Base-by-base conservation (phyloP, 176 grass and related monocot species). In the Ensete glaucum region DNA sequence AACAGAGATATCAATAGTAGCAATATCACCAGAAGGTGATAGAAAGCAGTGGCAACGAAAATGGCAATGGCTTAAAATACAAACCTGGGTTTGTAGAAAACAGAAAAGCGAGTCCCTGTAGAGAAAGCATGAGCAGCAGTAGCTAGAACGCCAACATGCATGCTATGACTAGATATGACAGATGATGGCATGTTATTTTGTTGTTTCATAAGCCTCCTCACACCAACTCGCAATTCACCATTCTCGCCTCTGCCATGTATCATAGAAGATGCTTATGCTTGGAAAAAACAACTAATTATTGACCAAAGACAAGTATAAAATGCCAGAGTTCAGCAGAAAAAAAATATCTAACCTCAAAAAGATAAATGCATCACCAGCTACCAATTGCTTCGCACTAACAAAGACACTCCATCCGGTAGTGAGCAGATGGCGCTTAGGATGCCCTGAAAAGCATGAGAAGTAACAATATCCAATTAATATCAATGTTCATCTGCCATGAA, bases 31-130 rank as follows among this genome's bases (percentile, higher is more conserved):
- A 34, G 29, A 34, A 34, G 4, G 2, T 34, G 29, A 34, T 34
- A 34, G 29, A 34, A 34, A 34, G 29, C 29, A 64, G 9, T 51
- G 11, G 62, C 21, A 22, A 53, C 7, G 68, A n/a, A 86, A 73
- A 69, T 63, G 43, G 64, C 76, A 79, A 81, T 34, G 29, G 29
- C 29, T 34, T 34, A 34, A 34, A 34, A 34, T 34, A 60, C 52
- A 50, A 81, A 94, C 88, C 90, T 99, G 69, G 95, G 95, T 71
- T 99, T 99, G 91, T 94, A 94, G 86, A 99, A 99, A 84, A 99
- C 82, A 81, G 88, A 89, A 71, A 99, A 99, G 29, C 80, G 90
- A 20, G 88, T 85, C 74, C 95, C 88, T 57, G 88, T 91, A 65
- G 88, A 87, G 67, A 94, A 74, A 19, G 95, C 90, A 84, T 99